A percentile compares a stretch with the other conserved stretches of the same genome.
Evolutionary conservation across 2,329 filamentous ascomycete genomes (phyloP).

Genomic region (Gnomoniopsis sp.): DNA sequence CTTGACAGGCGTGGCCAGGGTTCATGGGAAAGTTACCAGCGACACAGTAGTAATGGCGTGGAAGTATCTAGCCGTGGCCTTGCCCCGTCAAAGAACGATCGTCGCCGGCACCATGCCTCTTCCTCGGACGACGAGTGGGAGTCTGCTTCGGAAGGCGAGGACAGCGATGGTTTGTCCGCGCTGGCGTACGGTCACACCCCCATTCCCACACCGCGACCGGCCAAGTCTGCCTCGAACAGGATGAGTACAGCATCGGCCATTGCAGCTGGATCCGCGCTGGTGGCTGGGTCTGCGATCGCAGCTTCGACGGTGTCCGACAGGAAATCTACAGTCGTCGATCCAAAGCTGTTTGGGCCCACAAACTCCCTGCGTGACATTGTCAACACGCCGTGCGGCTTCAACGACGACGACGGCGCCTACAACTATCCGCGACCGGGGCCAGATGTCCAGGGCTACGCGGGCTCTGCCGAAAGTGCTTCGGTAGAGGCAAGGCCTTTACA

Average conservation of each 20-base stretch:
- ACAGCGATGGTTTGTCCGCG: constrained; percentile 38
- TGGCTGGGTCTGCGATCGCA: background rate
- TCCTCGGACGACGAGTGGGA: constrained; percentile 52
- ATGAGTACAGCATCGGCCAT: background rate
- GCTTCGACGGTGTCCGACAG: constrained; percentile 21
- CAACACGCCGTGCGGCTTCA: constrained; percentile 54
- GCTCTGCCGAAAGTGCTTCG: constrained; percentile 33
- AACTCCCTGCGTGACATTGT: constrained; percentile 59
- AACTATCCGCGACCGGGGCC: constrained; percentile 21
- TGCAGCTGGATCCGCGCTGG: background rate
- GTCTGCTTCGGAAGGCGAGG: constrained; percentile 49
- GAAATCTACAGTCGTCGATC: constrained; percentile 54
- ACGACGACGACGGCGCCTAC: constrained; percentile 32
- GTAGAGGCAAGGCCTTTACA: constrained; percentile 47
- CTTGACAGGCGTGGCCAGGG: constrained; percentile 38
- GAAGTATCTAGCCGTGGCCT: constrained; percentile 31
- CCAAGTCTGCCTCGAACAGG: constrained; percentile 18
- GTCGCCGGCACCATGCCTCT: constrained; percentile 30
- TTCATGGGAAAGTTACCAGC: constrained; percentile 38
- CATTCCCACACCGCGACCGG: constrained; percentile 22
- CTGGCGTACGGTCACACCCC: constrained; percentile 43
- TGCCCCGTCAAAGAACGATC: constrained; percentile 36
- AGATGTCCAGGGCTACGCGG: constrained; percentile 9
- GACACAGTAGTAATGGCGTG: constrained; percentile 34
- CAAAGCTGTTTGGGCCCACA: constrained; percentile 54